These are phyloP conservation scores for Peronosclerospora sorghi DNA, from an alignment of 352 stramenopile genomes.

Conservation along the genomic window DNA sequence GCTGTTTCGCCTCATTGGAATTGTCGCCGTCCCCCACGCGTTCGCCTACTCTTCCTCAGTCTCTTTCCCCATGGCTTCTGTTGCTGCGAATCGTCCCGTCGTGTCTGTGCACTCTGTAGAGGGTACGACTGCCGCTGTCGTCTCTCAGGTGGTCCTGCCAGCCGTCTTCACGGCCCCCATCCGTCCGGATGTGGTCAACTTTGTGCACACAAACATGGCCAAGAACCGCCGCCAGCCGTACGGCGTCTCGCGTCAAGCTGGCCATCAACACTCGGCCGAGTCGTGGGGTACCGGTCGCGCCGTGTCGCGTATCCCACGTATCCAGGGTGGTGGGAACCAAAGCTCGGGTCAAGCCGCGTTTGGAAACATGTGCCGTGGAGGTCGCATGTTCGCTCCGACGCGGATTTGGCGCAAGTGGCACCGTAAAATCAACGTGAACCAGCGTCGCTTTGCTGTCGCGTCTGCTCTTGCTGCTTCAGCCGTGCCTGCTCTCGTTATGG, in stretches of 20 bases:
- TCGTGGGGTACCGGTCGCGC: conserved; percentile 98
- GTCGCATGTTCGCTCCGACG: conserved; percentile 98
- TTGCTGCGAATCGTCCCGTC: conserved; percentile 90
- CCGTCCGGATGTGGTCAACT: conserved; percentile 97
- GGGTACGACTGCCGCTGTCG: conserved; percentile 67
- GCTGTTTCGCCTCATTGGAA: conserved; percentile 37
- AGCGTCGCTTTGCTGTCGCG: conserved; percentile 95
- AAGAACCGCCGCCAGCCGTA: conserved; percentile 99
- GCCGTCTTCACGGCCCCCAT: conserved; percentile 96
- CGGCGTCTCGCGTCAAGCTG: conserved; percentile 91
- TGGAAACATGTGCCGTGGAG: conserved; percentile 97
- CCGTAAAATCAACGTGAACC: conserved; percentile 97
- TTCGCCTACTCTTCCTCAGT: conserved; percentile 39
- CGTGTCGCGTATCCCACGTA: conserved; percentile 98
- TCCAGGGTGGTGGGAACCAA: conserved; percentile 95
- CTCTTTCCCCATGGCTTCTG: conserved; percentile 50
- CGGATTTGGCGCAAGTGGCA: conserved; percentile 99
- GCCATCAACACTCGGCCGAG: conserved; percentile 94
- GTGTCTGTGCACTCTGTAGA: conserved; percentile 91
- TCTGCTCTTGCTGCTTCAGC: conserved; percentile 96
- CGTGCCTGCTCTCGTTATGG: conserved; percentile 94
- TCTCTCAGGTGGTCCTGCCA: conserved; percentile 87
- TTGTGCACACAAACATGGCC: conserved; percentile 99
- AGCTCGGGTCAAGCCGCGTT: conserved; percentile 97
- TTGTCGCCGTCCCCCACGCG: conserved; percentile 34